Conservation (phyloP, 305 asterid species). For the Fraxinus angustifolia region DNA sequence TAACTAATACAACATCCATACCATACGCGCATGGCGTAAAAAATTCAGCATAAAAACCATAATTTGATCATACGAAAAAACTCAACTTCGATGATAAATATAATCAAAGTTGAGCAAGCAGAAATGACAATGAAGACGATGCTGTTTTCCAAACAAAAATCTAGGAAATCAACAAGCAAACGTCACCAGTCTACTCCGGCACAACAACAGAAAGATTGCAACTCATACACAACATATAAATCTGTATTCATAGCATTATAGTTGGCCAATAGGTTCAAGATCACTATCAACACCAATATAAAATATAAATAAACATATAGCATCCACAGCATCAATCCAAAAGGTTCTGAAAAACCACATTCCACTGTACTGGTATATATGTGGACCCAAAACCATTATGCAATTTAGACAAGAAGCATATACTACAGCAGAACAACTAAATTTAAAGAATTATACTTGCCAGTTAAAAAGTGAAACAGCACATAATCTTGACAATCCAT, state of each 20-base stretch:
- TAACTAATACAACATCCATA: slow-evolving; percentile 16
- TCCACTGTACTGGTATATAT: slow-evolving; percentile 1
- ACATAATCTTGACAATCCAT: slow-evolving; percentile 7
- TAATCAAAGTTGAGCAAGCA: slow-evolving; percentile 6
- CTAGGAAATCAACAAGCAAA: not conserved
- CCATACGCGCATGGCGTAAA: slow-evolving; percentile 5
- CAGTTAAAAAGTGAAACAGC: not conserved
- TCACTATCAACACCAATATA: not conserved
- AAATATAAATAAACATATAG: not conserved
- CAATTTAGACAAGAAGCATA: slow-evolving; percentile 1
- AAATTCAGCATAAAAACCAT: slow-evolving; percentile 8
- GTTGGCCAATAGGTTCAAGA: slow-evolving; percentile 8
- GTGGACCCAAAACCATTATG: not conserved
- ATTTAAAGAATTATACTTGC: not conserved
- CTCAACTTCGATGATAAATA: slow-evolving; percentile 7
- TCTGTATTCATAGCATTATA: not conserved
- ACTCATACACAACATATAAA: slow-evolving; percentile 4
- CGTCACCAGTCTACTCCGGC: not conserved
- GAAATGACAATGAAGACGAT: not conserved
- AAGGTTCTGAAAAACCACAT: slow-evolving; percentile 12
- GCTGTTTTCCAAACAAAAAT: not conserved
- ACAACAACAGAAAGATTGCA: slow-evolving; percentile 6
- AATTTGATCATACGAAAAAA: slow-evolving; percentile 10
- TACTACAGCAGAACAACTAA: not conserved
- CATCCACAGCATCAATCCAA: slow-evolving; percentile 15